Evolutionary conservation across 2,329 filamentous ascomycete species (phyloP), one percentile per base, ranked within the genome.

Genomic region (Seiridium unicorne): DNA sequence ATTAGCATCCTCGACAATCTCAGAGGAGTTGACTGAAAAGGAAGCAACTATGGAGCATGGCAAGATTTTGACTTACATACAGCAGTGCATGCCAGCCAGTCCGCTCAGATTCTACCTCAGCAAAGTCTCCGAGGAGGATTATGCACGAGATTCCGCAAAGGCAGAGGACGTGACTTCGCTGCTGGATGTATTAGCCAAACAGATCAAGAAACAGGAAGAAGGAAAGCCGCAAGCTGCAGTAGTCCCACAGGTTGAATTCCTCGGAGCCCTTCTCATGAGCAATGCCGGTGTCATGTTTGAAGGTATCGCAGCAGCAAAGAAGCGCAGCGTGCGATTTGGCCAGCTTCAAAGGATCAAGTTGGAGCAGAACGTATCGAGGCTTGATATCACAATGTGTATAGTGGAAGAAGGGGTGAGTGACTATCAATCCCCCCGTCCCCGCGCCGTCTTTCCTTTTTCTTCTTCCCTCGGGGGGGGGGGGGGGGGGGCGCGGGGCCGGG

Each of bases 1-100:
- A 11, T 84, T 94, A 51, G 85, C 86, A 5, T 86, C 89, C 3
- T 78, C 70, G 76, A 90, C 87, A 0, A 80, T 81, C 13, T 82
- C 81, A 6, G 87, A 92, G 31, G 94, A 97, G 64, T 80, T 90
- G 49, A 83, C 87, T 32, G 92, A 94, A 62, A 90, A 90, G 65
- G 91, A 95, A 66, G 87, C 89, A 1, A 85, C 86, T 0, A 85
- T 96, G 62, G 91, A 96, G 64, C 84, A 90, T 55, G 80, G 81
- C 13, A 88, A 88, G 60, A 86, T 96, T 1, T 74, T 97, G 7
- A 82, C 85, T 1, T 97, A 97, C 70, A 90, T 98, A 44, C 84
- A 89, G 65, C 84, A 84, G 35, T 88, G 89, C 42, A 79, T 96
- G 64, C 83, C 80, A 1, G 80, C 81, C 40, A 93, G 89, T 66